Evolutionary conservation across 2,329 filamentous ascomycete species (phyloP), one percentile per base, ranked within the genome.

Genomic region (Epichloe amarillans): DNA sequence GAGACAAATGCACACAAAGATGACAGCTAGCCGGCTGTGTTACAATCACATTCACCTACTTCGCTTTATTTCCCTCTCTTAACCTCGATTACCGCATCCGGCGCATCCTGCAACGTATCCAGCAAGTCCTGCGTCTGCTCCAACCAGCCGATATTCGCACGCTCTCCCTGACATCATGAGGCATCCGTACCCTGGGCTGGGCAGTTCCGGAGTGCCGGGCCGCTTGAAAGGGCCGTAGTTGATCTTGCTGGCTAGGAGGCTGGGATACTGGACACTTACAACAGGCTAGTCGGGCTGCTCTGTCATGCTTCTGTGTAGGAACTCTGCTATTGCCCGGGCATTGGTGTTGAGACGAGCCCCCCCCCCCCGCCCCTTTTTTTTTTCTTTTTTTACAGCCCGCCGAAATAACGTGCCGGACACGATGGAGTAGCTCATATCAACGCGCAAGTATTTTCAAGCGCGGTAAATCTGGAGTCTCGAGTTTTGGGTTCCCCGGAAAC

Each of bases 111-210:
- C 15, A 53, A 46, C 11, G 67, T 69, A 4, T 70, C 69, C 26
- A 72, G 52, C 52, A 76, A 44, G 43, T 72, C 68, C 47, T 62
- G 62, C 54, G 63, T 62, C 2, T 65, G 62, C 58, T 78, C 75
- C 30, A 76, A 52, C 2, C 75, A 0, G 70, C 73, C 26, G 68
- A 69, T 19, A 78, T 64, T 4, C 75, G 61, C 17, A 77, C 64
- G 48, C 71, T 68, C 52, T 69, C 62, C 50, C 57, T 58, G 2
- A 70, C 57, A 0, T 70, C 73, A 37, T 73, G 14, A 81, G 69
- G 55, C 74, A 79, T 2, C 77, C 77, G 56, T 78, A 76, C 0
- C 77, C 77, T 0, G 76, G 74, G 0, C 59, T 57, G 5, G 64
- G 67, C 50, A 79, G 71, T 1, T 76, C 74, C 0, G 62, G 42